Conservation (phyloP, 768 basidiomycete species). For the Mycena olivaceomarginata region DNA sequence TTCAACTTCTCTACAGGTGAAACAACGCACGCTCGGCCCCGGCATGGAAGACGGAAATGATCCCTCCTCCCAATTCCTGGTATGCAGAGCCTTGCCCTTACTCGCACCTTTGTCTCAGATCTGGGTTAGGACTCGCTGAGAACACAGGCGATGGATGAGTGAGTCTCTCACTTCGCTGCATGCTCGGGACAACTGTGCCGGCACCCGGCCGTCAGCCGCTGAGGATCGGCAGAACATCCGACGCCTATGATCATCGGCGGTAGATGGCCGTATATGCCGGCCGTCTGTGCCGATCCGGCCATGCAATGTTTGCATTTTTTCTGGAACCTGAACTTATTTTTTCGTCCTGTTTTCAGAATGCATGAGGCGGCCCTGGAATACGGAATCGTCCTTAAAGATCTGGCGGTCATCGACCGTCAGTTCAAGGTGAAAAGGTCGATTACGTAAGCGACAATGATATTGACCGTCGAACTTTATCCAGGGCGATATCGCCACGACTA, state of each 20-base stretch:
- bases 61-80: conserved; percentile 83
- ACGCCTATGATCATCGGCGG: no score
- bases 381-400: conserved; percentile 88
- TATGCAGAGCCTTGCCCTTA: neutral
- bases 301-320: no score
- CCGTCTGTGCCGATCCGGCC: no score
- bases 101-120: neutral
- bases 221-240: no score
- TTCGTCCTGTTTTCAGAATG: conserved; percentile 62
- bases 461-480: conserved; percentile 69
- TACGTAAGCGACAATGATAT: conserved; percentile 48
- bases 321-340: neutral
- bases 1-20: conserved; percentile 68
- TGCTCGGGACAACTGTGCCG: no score
- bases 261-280: no score
- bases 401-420: conserved; percentile 91
- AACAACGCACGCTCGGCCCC: conserved; percentile 87
- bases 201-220: no score
- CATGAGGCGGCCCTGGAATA: conserved; percentile 89
- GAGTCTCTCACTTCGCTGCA: neutral
- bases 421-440: conserved; percentile 74
- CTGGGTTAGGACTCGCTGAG: conserved; percentile 77
- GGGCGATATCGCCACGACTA: conserved; percentile 62
- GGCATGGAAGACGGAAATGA: conserved; percentile 85
- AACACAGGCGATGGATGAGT: conserved; percentile 90